phyloP scores from a whole-genome alignment of 192 early-diverging fungal species.

The Backusella luteola region DNA sequence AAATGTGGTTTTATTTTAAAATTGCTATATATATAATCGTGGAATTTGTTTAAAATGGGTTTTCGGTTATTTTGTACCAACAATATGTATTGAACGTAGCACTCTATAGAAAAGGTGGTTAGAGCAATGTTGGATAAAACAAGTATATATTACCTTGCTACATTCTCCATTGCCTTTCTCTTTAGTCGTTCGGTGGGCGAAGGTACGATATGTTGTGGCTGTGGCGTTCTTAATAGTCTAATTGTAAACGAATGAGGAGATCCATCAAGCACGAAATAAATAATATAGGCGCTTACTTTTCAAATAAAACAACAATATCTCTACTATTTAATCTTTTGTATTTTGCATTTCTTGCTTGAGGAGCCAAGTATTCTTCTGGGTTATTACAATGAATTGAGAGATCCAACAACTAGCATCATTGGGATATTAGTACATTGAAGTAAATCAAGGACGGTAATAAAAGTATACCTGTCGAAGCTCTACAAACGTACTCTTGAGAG shows the following conservation, averaged over 20 bases:
- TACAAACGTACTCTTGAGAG: constrained; percentile 61
- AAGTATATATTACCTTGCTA: constrained; percentile 34
- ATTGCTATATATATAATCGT: not conserved
- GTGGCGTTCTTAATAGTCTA: constrained; percentile 25
- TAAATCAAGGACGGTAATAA: no score
- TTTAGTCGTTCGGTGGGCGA: constrained; percentile 22
- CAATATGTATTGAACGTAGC: not conserved
- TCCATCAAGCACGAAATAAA: not conserved
- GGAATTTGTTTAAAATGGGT: no score
- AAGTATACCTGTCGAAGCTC: constrained; percentile 67
- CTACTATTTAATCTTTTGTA: constrained; percentile 61
- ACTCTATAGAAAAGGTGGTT: not conserved
- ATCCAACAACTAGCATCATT: constrained; percentile 51
- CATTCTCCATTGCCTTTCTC: constrained; percentile 45
- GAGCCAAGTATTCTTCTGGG: constrained; percentile 70
- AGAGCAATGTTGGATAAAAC: not conserved
- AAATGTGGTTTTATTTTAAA: not conserved
- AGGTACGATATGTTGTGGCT: not conserved
- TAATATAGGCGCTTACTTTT: constrained; percentile 67
- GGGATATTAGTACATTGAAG: no score
- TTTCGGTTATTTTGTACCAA: not conserved
- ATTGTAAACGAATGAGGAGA: not conserved
- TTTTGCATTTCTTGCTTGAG: constrained; percentile 57
- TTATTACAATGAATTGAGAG: constrained; percentile 61
- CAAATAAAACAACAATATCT: constrained; percentile 67